Evolutionary conservation across 768 basidiomycete species (phyloP), one percentile per base, ranked within the genome.

Genomic region (Xerocomellus dryophilus): DNA sequence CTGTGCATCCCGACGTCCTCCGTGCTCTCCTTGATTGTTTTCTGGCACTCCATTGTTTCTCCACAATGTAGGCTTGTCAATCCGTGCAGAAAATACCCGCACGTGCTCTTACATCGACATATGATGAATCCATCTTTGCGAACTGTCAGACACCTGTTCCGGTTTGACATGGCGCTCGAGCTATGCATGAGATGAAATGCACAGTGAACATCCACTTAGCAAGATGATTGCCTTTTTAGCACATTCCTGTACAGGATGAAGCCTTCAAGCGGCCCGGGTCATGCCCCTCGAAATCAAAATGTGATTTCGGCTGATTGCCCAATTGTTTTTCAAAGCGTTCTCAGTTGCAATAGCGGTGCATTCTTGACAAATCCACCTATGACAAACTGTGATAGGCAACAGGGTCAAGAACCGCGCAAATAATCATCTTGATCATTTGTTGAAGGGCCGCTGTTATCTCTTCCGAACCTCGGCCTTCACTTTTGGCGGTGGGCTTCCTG

Each of bases 321-420:
- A 31, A 40, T 53, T 38, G 29, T 29, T 43, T 45, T 58, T 55
- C 40, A 27, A 61, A 43, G 14, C 25, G 25, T 40, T 34, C 48
- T 23, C 46, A 40, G 34, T 50, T 38, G 36, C 9, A 46, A 57
- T 42, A 50, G 41, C 58, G 56, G 35, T 17, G 21, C 61, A 35
- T 54, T 38, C 51, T 18, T 38, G 57, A 51, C 54, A 34, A 38
- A 53, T 44, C 53, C 43, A 48, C 53, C 40, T 39, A 40, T 58
- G 46, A 61, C 59, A 54, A 58, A 43, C 51, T 47, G 45, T 55
- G 63, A 66, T 66, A 54, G 61, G 59, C 52, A 61, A 57, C 66
- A 70, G 64, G 66, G 68, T 64, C 68, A 62, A 58, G 59, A 51
- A 47, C 38, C 35, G 31, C 31, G 25, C 55, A 57, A 55, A 55